These are phyloP conservation scores for Apiospora malaysiana DNA, from an alignment of 2,329 filamentous ascomycete genomes.

Conservation along the genomic window DNA sequence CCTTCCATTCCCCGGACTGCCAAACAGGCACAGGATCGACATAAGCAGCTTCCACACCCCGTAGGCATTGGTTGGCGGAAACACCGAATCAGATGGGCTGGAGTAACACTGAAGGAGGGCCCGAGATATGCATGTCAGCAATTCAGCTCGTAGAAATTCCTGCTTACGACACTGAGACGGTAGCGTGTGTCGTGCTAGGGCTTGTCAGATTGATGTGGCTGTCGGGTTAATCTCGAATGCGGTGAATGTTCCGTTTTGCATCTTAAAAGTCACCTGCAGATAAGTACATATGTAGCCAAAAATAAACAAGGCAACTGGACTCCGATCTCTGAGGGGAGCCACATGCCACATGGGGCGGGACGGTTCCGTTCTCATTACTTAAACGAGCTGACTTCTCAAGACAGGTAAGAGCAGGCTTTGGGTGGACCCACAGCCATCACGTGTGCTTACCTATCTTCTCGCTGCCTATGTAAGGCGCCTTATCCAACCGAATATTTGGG, in stretches of 20 bases:
- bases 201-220: background rate
- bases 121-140: constrained; percentile 8
- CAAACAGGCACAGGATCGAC: background rate
- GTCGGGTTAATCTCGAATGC: background rate
- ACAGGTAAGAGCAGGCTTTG: too few species aligned
- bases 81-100: background rate
- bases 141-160: background rate
- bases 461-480: too few species aligned
- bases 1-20: background rate
- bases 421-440: too few species aligned
- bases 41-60: background rate
- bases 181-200: background rate
- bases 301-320: background rate
- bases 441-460: too few species aligned
- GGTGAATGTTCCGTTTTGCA: background rate
- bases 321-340: background rate
- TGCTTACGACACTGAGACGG: background rate
- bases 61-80: background rate
- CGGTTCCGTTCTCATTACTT: too few species aligned
- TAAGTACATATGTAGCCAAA: background rate
- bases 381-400: too few species aligned
- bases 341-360: too few species aligned
- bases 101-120: background rate
- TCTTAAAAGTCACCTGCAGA: background rate
- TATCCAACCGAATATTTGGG: too few species aligned